A percentile compares a stretch with the other conserved stretches of the same genome.
These are phyloP conservation scores for Gaeumannomyces tritici DNA, from an alignment of 2,329 filamentous ascomycete genomes.

Conservation along the genomic window DNA sequence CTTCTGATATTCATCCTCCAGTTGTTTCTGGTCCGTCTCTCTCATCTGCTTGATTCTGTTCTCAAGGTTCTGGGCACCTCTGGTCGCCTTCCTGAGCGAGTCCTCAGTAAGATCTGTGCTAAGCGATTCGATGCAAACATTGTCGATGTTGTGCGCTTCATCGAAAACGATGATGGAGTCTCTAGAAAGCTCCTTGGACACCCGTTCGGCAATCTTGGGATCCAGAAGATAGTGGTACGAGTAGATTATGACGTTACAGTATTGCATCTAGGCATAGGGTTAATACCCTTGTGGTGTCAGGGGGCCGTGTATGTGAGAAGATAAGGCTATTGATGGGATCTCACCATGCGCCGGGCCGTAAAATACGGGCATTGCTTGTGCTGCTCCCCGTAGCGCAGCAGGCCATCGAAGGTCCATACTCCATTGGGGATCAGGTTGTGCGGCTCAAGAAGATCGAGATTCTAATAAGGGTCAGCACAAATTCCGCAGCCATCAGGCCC, in stretches of 20 bases:
- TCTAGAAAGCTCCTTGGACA: constrained; percentile 91
- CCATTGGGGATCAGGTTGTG: constrained; percentile 92
- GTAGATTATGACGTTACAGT: constrained; percentile 99
- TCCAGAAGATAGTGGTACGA: constrained; percentile 98
- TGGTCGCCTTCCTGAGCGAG: constrained; percentile 79
- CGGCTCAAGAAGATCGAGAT: constrained; percentile 87
- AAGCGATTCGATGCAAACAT: constrained; percentile 94
- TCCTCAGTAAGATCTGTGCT: constrained; percentile 97
- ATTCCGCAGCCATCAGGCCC: not conserved
- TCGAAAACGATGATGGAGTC: constrained; percentile 99
- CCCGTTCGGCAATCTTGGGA: constrained; percentile 92
- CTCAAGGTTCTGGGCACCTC: constrained; percentile 85
- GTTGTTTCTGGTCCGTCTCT: constrained; percentile 84
- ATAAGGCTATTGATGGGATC: constrained; percentile 12
- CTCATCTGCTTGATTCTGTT: constrained; percentile 90
- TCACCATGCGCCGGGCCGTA: constrained; percentile 83
- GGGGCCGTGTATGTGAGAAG: constrained; percentile 7
- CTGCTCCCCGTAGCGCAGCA: constrained; percentile 83
- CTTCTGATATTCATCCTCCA: constrained; percentile 93
- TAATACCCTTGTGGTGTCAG: not conserved
- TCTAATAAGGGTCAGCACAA: constrained; percentile 36
- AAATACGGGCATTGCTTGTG: constrained; percentile 98
- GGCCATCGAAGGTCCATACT: constrained; percentile 88
- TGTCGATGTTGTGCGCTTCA: constrained; percentile 98
- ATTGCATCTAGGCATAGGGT: constrained; percentile 63